Evolutionary conservation across 805 yeast species (phyloP).

Genomic region (Debaryomyces castellii): DNA sequence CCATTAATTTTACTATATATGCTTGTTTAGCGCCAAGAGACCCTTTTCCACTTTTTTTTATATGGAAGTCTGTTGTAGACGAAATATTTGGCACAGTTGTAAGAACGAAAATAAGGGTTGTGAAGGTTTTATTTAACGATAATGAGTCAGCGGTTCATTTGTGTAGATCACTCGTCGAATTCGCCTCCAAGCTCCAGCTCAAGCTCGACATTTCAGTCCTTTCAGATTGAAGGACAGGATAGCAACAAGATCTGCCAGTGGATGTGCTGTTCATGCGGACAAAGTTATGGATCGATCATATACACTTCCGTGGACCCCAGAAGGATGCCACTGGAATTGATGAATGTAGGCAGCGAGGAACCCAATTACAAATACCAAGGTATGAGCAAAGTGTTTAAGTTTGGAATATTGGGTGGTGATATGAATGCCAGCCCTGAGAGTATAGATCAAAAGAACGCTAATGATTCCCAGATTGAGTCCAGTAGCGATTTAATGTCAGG

Average conservation of each 20-base stretch:
- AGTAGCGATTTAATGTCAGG: neutral
- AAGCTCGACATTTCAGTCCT: neutral
- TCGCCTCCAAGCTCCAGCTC: neutral
- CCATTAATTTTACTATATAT: neutral
- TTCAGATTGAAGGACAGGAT: neutral
- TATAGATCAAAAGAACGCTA: neutral
- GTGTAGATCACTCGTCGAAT: neutral
- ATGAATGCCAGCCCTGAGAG: neutral
- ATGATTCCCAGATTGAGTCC: neutral
- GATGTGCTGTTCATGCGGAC: conserved; percentile 44
- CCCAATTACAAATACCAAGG: neutral
- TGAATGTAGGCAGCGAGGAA: neutral
- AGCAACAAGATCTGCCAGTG: conserved; percentile 37
- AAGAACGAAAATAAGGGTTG: neutral
- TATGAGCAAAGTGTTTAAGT: neutral
- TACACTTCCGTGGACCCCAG: conserved; percentile 9
- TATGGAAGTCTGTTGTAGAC: neutral
- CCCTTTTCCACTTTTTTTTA: neutral
- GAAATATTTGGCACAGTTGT: neutral
- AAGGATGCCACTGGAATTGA: neutral
- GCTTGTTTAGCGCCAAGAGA: neutral
- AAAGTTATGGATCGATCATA: conserved; percentile 33
- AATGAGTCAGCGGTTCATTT: neutral
- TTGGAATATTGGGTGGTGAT: neutral
- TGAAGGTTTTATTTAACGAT: neutral